These are phyloP conservation scores for Penicillium coffeae DNA, from an alignment of 495 filamentous ascomycete species.

Conservation along the genomic window DNA sequence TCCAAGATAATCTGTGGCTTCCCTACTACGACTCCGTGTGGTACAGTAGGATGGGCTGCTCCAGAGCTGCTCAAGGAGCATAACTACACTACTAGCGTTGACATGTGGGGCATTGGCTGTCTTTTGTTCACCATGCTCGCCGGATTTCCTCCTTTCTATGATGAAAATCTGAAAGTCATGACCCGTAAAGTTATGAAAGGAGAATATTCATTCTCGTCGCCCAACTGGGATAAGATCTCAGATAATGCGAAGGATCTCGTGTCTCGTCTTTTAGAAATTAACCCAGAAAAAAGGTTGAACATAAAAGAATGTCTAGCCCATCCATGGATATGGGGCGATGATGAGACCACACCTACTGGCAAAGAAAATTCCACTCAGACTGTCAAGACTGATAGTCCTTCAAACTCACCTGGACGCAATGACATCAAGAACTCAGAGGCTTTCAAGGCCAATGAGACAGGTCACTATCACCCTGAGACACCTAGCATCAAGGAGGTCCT, in stretches of 20 bases:
- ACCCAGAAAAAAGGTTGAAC: constrained; percentile 82
- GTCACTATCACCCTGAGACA: background rate
- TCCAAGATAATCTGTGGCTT: constrained; percentile 90
- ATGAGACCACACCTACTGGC: constrained; percentile 51
- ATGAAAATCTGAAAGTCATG: constrained; percentile 83
- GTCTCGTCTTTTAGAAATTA: constrained; percentile 57
- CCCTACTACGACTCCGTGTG: constrained; percentile 89
- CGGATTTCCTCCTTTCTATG: constrained; percentile 90
- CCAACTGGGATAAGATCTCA: constrained; percentile 93
- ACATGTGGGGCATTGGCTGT: constrained; percentile 94
- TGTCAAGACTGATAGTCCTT: background rate
- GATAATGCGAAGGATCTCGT: constrained; percentile 83
- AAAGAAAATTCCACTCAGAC: background rate
- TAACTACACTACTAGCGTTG: constrained; percentile 87
- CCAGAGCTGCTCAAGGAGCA: constrained; percentile 93
- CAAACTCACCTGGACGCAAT: background rate
- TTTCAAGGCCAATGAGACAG: background rate
- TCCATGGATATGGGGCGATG: constrained; percentile 58
- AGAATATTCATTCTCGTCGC: constrained; percentile 86
- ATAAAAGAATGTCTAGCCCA: constrained; percentile 79
- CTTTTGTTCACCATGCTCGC: constrained; percentile 87
- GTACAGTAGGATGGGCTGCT: constrained; percentile 90
- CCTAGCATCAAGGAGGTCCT: background rate
- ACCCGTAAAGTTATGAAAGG: constrained; percentile 87
- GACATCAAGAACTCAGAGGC: background rate